These are phyloP conservation scores for Brassica rapa DNA, from an alignment of 345 rosid genomes.

Conservation along the genomic window DNA sequence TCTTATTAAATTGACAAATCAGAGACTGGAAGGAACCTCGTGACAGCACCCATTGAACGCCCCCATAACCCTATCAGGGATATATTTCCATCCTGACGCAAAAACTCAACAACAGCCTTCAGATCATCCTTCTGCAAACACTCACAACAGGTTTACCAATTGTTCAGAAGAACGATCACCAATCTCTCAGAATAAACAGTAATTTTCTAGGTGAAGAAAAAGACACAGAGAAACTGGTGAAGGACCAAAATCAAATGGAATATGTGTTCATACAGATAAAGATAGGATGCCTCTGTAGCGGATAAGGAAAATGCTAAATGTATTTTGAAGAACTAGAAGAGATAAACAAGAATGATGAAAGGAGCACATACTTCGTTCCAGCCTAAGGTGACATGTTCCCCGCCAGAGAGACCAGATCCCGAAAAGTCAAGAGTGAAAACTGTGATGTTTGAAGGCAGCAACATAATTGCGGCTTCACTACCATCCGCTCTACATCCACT, in stretches of 20 bases:
- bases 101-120: conserved; percentile 74
- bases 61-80: conserved; percentile 97
- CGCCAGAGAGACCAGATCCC: conserved; percentile 88
- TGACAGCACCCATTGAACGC: conserved; percentile 95
- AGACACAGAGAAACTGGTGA: background rate
- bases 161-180: conserved; percentile 14
- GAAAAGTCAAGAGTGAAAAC: conserved; percentile 94
- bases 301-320: conserved; percentile 1
- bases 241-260: background rate
- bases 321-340: background rate
- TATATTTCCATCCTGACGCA: conserved; percentile 85
- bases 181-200: background rate
- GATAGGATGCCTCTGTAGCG: background rate
- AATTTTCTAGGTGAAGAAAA: background rate
- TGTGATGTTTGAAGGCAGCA: conserved; percentile 85
- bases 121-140: conserved; percentile 84
- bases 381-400: conserved; percentile 85
- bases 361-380: conserved; percentile 73
- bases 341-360: conserved; percentile 17
- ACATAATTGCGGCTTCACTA: conserved; percentile 87
- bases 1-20: background rate
- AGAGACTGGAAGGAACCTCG: conserved; percentile 57
- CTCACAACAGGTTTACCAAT: conserved; percentile 15
- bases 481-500: conserved; percentile 97
- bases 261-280: background rate